Evolutionary conservation across 2,329 filamentous ascomycete species (phyloP).

Genomic region (Colletotrichum lupini): DNA sequence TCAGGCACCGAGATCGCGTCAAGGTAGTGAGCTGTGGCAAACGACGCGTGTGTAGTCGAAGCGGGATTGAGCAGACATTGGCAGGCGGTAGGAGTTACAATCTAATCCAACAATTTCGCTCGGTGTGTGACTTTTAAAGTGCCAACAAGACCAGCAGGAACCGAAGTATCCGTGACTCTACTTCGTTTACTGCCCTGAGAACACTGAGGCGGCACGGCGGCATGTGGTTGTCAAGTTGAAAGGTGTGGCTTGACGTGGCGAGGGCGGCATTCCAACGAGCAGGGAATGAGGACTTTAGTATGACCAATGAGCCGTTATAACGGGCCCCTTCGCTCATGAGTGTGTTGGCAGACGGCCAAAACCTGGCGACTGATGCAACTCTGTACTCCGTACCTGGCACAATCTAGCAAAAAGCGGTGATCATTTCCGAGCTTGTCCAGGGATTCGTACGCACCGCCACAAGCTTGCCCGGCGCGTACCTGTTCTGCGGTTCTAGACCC

Average conservation of each 20-base stretch:
- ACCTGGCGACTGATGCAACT: constrained; percentile 13
- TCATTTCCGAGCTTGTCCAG: constrained; percentile 26
- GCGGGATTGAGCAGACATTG: constrained; percentile 6
- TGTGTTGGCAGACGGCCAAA: not conserved
- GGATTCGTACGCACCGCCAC: constrained; percentile 34
- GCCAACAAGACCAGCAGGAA: not conserved
- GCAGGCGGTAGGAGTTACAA: constrained; percentile 2
- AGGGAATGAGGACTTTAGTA: not conserved
- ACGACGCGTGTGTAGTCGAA: constrained; percentile 15
- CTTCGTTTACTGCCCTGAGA: not conserved
- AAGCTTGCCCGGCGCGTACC: not conserved
- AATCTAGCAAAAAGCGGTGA: constrained; percentile 24
- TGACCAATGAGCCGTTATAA: constrained; percentile 14
- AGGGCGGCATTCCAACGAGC: constrained; percentile 5
- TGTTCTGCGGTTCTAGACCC: constrained; percentile 28
- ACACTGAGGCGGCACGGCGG: not conserved
- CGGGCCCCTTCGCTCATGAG: constrained; percentile 5
- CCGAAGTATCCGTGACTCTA: not conserved
- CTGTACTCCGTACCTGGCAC: constrained; percentile 32
- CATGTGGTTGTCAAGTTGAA: not conserved
- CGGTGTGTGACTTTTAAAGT: not conserved
- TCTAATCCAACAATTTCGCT: not conserved
- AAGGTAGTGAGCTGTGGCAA: constrained; percentile 21
- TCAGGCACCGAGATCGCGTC: constrained; percentile 14
- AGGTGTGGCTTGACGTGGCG: constrained; percentile 32